Evolutionary conservation across 768 basidiomycete genomes (phyloP).

Genomic region (Ephemerocybe angulata): DNA sequence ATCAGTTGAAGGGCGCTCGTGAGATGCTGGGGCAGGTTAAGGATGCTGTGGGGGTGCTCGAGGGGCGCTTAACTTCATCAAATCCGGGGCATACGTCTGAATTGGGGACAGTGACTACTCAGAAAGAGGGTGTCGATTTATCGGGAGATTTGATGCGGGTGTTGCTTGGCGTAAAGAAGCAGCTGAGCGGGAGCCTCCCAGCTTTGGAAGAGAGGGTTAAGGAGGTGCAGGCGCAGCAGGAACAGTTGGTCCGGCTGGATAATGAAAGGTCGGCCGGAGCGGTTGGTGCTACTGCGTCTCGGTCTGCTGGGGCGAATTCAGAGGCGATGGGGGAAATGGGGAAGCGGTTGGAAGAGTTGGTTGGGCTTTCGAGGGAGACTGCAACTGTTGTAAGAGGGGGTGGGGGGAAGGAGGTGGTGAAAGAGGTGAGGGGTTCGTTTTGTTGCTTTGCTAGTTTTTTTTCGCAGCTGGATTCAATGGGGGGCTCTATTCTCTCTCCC

Average conservation of each 20-base stretch:
- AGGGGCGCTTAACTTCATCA: not conserved
- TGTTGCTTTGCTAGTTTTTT: no score
- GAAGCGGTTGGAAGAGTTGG: not conserved
- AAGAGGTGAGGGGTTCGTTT: constrained; percentile 1
- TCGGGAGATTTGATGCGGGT: constrained; percentile 25
- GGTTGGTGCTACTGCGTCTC: no score
- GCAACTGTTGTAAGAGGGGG: not conserved
- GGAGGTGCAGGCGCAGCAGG: not conserved
- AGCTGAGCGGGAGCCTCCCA: constrained; percentile 37
- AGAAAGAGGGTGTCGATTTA: not conserved
- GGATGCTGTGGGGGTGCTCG: not conserved
- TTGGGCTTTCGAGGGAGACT: not conserved
- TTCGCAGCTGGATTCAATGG: no score
- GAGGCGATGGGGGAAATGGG: not conserved
- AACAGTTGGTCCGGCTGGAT: not conserved
- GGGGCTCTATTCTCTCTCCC: no score
- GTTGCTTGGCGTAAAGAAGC: constrained; percentile 37
- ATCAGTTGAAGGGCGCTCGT: constrained; percentile 23
- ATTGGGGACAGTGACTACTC: no score
- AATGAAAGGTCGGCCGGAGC: no score
- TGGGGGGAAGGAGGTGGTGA: not conserved
- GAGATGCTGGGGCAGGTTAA: constrained; percentile 18
- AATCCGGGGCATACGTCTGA: not conserved
- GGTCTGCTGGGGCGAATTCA: not conserved
- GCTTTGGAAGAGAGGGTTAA: constrained; percentile 29